These are phyloP conservation scores for Eutrema yunnanense DNA, from an alignment of 345 rosid species.

Conservation along the genomic window DNA sequence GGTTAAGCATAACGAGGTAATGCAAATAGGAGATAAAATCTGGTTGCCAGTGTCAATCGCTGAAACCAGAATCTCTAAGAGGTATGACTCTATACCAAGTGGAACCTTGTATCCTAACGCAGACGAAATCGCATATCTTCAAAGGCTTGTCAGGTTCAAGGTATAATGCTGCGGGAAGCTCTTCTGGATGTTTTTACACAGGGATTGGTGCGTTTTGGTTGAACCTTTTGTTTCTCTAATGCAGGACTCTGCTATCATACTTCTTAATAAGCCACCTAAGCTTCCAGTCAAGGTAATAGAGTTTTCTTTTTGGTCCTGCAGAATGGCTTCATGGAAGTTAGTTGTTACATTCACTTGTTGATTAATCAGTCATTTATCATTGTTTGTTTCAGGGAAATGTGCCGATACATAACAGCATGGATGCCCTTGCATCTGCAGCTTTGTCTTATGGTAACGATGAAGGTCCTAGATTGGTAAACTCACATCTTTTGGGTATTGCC, in stretches of 20 bases:
- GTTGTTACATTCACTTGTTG: constrained; percentile 1
- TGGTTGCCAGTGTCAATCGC: constrained; percentile 66
- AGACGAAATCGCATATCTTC: constrained; percentile 82
- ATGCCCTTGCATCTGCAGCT: constrained; percentile 93
- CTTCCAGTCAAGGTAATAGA: constrained; percentile 77
- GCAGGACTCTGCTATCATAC: constrained; percentile 76
- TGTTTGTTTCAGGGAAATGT: constrained; percentile 52
- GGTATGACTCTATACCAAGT: constrained; percentile 81
- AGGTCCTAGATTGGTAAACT: constrained; percentile 79
- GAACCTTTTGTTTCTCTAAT: constrained; percentile 1
- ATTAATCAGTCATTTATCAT: background rate
- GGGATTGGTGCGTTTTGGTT: background rate
- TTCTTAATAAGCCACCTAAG: constrained; percentile 85
- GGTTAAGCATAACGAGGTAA: constrained; percentile 64
- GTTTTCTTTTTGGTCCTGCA: background rate
- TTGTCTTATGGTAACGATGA: constrained; percentile 71
- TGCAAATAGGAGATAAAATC: constrained; percentile 64
- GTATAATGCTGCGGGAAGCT: no score
- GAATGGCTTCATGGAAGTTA: background rate
- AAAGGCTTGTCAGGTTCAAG: constrained; percentile 87
- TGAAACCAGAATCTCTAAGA: constrained; percentile 65
- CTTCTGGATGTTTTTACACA: background rate
- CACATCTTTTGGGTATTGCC: background rate
- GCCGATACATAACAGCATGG: constrained; percentile 94
- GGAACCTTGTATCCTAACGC: constrained; percentile 90